Percentiles rank a stretch among this genome's conserved stretches.
These are phyloP conservation scores for Malassezia sympodialis DNA, from an alignment of 1,284 basidiomycete species.

Conservation along the genomic window DNA sequence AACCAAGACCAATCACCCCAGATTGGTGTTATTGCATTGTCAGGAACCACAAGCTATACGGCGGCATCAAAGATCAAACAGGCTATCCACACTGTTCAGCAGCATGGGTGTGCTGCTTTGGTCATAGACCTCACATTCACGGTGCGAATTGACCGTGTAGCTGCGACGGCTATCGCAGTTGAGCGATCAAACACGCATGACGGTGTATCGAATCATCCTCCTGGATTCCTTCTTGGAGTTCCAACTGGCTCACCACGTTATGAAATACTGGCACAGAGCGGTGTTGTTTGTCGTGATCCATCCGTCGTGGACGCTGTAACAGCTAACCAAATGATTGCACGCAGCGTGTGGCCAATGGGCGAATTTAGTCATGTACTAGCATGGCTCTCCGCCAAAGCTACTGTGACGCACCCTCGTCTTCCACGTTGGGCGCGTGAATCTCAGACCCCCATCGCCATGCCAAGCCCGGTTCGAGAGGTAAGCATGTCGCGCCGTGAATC, in stretches of 20 bases:
- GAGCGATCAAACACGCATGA: background rate
- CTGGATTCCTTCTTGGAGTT: constrained; percentile 4
- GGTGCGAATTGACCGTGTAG: constrained; percentile 3
- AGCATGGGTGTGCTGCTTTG: background rate
- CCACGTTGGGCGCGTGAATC: constrained; percentile 6
- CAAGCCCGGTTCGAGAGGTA: background rate
- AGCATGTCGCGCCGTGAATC: background rate
- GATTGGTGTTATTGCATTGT: constrained; percentile 8
- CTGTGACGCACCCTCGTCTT: background rate
- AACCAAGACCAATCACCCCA: background rate
- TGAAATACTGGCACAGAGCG: constrained; percentile 1
- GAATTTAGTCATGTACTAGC: constrained; percentile 1
- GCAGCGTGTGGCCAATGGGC: constrained; percentile 2
- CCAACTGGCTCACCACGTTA: constrained; percentile 1
- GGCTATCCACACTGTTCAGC: constrained; percentile 4
- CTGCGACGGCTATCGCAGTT: background rate
- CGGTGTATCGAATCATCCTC: background rate
- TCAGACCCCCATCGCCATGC: background rate
- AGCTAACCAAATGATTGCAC: background rate
- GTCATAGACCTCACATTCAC: constrained; percentile 4
- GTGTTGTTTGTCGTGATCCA: background rate
- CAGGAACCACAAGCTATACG: constrained; percentile 3
- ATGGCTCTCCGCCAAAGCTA: background rate
- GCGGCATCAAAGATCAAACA: background rate
- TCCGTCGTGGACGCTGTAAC: background rate